Base-by-base conservation (phyloP, 2,329 filamentous ascomycete species). In the Zalaria obscura region DNA sequence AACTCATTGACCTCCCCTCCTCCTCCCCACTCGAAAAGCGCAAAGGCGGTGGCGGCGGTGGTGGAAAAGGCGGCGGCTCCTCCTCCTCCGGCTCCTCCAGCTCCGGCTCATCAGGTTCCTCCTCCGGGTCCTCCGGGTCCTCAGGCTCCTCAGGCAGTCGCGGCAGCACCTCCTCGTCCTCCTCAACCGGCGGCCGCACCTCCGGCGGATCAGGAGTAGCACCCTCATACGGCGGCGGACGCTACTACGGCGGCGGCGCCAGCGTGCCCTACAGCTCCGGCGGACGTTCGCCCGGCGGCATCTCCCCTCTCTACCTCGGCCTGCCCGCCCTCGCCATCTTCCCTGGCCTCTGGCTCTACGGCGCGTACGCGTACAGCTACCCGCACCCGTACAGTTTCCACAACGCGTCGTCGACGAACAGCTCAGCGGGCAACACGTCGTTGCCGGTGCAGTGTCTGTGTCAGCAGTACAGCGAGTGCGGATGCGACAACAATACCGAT, bases 401-500 rank as follows among this genome's bases (percentile, higher is more conserved):
- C 55, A 76, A 73, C 50, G 49, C 52, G 29, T 66, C 62, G 4
- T 55, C 47, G 45, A 34, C 45, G 28, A 59, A 68, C 45, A 55
- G 66, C 35, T 60, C 62, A 6, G 72, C 56, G 50, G 53, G 55
- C 29, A 77, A 75, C 65, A 71, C 78, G 65, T 75, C 67, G 5
- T 68, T 75, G 44, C 70, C 74, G 0, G 74, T 83, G 1, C 56
- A 63, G 3, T 85, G 80, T 53, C 59, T 75, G 26, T 85, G 80
- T 59, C 68, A 70, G 45, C 52, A 69, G 43, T 70, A 70, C 49
- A 58, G 55, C 11, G 63, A 66, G 11, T 87, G 82, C 52, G 72
- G 76, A 4, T 87, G 82, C 55, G 82, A 88, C 45, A 76, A 83
- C 42, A 79, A 77, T 50, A 67, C 69, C 43, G 66, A 76, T 48